Evolutionary conservation across 345 rosid species (phyloP).

Genomic region (Citrus sp.): DNA sequence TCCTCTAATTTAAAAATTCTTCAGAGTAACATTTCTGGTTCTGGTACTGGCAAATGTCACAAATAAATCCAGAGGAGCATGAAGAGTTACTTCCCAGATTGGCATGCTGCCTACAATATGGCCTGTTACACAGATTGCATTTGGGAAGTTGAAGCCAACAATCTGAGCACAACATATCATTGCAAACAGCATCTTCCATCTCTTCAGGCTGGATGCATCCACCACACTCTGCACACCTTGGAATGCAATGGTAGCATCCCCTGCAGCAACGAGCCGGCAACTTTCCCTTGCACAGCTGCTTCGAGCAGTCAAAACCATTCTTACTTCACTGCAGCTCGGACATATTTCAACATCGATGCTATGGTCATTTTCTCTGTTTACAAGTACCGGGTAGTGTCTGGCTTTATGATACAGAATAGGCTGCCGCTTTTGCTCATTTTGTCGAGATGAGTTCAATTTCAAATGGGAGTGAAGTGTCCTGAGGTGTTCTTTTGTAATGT

Average conservation of each 20-base stretch:
- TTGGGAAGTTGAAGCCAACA: conserved; percentile 81
- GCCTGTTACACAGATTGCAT: conserved; percentile 68
- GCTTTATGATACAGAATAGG: conserved; percentile 24
- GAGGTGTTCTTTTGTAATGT: conserved; percentile 53
- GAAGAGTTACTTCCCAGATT: conserved; percentile 14
- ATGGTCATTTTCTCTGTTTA: not conserved
- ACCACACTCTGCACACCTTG: conserved; percentile 69
- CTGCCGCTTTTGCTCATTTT: conserved; percentile 1
- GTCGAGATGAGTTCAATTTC: conserved; percentile 6
- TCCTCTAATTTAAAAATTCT: not conserved
- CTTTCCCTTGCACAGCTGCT: conserved; percentile 35
- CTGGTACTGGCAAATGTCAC: conserved; percentile 44
- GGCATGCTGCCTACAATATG: conserved; percentile 52
- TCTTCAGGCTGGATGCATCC: conserved; percentile 42
- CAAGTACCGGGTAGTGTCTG: conserved; percentile 1
- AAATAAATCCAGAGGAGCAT: conserved; percentile 38
- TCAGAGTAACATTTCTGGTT: not conserved
- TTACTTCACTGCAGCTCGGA: conserved; percentile 58
- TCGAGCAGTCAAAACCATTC: conserved; percentile 54
- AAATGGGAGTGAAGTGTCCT: conserved; percentile 32
- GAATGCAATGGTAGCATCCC: conserved; percentile 59
- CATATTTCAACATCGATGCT: conserved; percentile 60
- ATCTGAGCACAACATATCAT: conserved; percentile 44
- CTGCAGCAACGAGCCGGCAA: not conserved
- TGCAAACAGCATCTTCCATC: conserved; percentile 49